A percentile compares a stretch with the other conserved stretches of the same genome.
These are phyloP conservation scores for Pelargonium australe DNA, from an alignment of 441 rosid genomes.

Conservation along the genomic window DNA sequence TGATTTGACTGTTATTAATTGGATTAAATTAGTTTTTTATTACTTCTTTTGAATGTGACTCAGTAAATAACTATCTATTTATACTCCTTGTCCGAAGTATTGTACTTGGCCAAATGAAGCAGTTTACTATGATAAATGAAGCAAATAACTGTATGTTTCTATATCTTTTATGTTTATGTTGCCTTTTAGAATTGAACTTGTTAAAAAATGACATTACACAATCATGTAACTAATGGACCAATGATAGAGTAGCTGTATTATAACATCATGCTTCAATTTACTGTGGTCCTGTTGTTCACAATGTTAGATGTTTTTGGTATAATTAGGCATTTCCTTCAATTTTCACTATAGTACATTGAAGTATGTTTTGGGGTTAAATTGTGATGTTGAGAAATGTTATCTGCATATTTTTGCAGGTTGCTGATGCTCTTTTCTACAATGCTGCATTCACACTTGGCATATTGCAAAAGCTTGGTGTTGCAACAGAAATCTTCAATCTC, in stretches of 20 bases:
- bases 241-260: neutral
- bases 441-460: conserved; percentile 62
- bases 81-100: neutral
- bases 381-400: neutral
- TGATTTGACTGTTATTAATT: neutral
- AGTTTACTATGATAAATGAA: neutral
- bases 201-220: too few species aligned
- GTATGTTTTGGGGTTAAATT: neutral
- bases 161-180: neutral
- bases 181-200: too few species aligned
- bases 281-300: neutral
- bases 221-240: neutral
- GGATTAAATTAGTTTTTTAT: neutral
- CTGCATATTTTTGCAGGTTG: conserved; percentile 45
- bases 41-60: neutral
- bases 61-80: neutral
- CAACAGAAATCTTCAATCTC: conserved; percentile 61
- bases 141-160: neutral
- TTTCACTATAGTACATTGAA: neutral
- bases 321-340: neutral
- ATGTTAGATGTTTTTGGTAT: neutral
- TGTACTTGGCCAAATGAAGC: neutral
- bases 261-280: too few species aligned
- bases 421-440: conserved; percentile 88
- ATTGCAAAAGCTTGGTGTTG: conserved; percentile 68